These are phyloP conservation scores for Neurospora sp. DNA, from an alignment of 495 filamentous ascomycete genomes.

Conservation along the genomic window DNA sequence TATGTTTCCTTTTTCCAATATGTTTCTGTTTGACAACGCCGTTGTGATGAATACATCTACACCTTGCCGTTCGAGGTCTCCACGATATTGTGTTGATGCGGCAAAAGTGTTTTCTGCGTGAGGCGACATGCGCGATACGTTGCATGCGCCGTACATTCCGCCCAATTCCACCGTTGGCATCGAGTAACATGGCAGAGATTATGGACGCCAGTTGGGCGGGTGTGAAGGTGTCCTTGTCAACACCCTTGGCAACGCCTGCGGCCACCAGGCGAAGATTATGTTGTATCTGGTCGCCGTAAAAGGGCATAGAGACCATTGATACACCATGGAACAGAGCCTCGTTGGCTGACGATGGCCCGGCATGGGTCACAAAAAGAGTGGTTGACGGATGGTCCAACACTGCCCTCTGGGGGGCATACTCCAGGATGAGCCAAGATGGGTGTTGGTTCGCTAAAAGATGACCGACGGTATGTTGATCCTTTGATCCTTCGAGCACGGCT, in stretches of 20 bases:
- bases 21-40: no score
- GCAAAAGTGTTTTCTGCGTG: constrained; percentile 19
- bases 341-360: constrained; percentile 25
- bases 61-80: no score
- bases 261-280: constrained; percentile 20
- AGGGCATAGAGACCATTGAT: constrained; percentile 21
- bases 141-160: constrained; percentile 21
- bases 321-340: constrained; percentile 28
- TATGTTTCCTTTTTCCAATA: no score
- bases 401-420: constrained; percentile 26
- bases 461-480: constrained; percentile 5
- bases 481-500: background rate
- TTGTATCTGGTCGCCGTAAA: constrained; percentile 27
- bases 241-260: constrained; percentile 18
- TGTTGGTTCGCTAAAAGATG: constrained; percentile 16
- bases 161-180: constrained; percentile 11
- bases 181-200: constrained; percentile 11
- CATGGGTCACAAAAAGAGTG: constrained; percentile 27
- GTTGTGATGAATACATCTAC: no score
- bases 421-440: constrained; percentile 16
- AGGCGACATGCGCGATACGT: constrained; percentile 24
- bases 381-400: constrained; percentile 20
- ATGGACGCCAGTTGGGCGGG: constrained; percentile 19
- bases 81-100: no score
- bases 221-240: constrained; percentile 26